Base-by-base conservation (phyloP, 768 basidiomycete genomes). In the Mycena albidolilacea region DNA sequence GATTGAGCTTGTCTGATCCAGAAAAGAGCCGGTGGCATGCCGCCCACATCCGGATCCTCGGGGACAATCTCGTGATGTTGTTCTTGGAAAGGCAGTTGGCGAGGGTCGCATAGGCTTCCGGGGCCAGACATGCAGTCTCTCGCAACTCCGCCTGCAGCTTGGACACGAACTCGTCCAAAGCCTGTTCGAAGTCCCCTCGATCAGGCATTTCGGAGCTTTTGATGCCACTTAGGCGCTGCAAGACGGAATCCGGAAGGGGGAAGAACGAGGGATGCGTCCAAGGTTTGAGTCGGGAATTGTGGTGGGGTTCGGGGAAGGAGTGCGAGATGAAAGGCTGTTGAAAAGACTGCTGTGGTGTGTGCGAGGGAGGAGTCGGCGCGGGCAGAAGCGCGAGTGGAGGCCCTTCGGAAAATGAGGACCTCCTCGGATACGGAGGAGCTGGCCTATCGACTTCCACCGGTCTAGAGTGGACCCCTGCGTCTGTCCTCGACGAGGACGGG, bases 171-270 rank as follows among this genome's bases (percentile, higher is more conserved):
- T 82, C 79, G 30, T 80, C 74, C 50, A 93, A 81, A 5, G 81
- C 78, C 52, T 86, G 86, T 54, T 92, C 88, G 71, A 90, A 93
- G 19, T 82, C 82, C 35, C 82, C 82, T 46, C 90, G 85, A 57
- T 81, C 83, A 5, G 92, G 92, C 87, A 93, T 90, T 76, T 92
- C 91, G 50, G 86, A 84, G 23, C 87, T 84, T 76, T 87, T 87
- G 55, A 90, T 83, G 35, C 83, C 84, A 60, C 80, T 81, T 77
- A 97, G 86, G 76, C 88, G 80, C 79, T 92, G 82, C 75, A 88
- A 77, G 70, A 94, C 84, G 73, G 82, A 79, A 60, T 88, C 84
- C 4, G 92, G 92, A 62, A 93, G 88, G 2, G 91, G 87, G 35
- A 88, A 84, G 77, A 92, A 93, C 11, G 86, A 81, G 4, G 87